These are phyloP conservation scores for Pseudisothecium myosuroides DNA, from an alignment of 225 moss, liverwort and hornwort genomes.

Conservation along the genomic window DNA sequence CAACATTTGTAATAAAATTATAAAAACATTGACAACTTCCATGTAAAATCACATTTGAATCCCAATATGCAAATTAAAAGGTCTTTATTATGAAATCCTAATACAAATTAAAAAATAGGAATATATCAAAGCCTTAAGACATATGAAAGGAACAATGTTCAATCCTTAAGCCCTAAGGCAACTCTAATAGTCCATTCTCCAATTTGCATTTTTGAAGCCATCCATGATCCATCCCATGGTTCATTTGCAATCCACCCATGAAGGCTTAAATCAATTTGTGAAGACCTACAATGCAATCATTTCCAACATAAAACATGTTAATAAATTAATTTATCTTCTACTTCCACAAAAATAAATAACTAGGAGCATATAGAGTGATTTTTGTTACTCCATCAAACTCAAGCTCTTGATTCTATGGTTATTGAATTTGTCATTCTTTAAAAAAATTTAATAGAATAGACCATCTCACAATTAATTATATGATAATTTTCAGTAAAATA, in stretches of 20 bases:
- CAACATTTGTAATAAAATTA: not conserved
- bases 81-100: not conserved
- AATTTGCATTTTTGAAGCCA: not conserved
- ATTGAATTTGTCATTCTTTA: rapidly evolving
- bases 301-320: not conserved
- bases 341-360: not conserved
- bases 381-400: not conserved
- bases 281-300: not conserved
- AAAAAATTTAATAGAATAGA: too few relatives aligned
- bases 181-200: not conserved
- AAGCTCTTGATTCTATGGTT: not conserved
- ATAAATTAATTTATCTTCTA: not conserved
- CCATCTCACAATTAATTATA: too few relatives aligned
- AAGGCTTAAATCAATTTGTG: not conserved
- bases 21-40: not conserved
- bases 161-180: too few relatives aligned
- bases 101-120: not conserved
- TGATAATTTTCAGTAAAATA: too few relatives aligned
- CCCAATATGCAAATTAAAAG: not conserved
- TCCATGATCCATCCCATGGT: not conserved
- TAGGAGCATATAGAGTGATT: too few relatives aligned
- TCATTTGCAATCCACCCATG: not conserved
- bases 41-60: not conserved
- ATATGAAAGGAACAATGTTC: not conserved
- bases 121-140: not conserved